These are phyloP conservation scores for Aspergillus viridinutans DNA, from an alignment of 2,329 filamentous ascomycete genomes.

Conservation along the genomic window DNA sequence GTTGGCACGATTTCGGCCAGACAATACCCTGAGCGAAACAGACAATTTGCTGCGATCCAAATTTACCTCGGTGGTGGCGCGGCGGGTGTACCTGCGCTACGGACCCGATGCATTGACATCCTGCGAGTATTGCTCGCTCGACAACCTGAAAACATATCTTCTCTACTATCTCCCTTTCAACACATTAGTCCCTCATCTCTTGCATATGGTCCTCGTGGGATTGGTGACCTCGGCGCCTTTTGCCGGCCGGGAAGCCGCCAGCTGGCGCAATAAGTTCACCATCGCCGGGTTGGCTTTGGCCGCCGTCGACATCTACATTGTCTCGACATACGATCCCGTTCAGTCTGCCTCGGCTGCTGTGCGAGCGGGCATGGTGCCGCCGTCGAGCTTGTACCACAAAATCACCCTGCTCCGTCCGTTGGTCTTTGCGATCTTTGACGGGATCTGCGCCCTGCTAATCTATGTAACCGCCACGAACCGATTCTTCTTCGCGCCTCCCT, in stretches of 20 bases:
- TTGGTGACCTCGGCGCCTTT: constrained; percentile 67
- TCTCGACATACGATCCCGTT: constrained; percentile 59
- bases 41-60: constrained; percentile 65
- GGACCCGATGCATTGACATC: constrained; percentile 69
- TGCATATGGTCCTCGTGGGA: constrained; percentile 69
- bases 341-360: constrained; percentile 56
- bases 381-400: constrained; percentile 29
- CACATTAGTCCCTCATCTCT: constrained; percentile 70
- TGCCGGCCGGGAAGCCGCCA: constrained; percentile 57
- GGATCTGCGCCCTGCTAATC: constrained; percentile 58
- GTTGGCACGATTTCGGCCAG: constrained; percentile 47
- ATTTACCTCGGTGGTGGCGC: constrained; percentile 66
- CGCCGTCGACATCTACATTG: constrained; percentile 61
- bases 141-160: constrained; percentile 67
- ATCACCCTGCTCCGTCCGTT: constrained; percentile 60
- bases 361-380: constrained; percentile 60
- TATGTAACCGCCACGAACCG: constrained; percentile 78
- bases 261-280: constrained; percentile 69
- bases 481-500: constrained; percentile 62
- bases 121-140: constrained; percentile 78
- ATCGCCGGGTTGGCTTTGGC: constrained; percentile 58
- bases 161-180: constrained; percentile 70
- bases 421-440: constrained; percentile 62
- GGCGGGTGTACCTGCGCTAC: constrained; percentile 77
- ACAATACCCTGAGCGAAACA: constrained; percentile 38